Conservation (phyloP, 1,284 basidiomycete genomes). For the Psilocybe mexicana region DNA sequence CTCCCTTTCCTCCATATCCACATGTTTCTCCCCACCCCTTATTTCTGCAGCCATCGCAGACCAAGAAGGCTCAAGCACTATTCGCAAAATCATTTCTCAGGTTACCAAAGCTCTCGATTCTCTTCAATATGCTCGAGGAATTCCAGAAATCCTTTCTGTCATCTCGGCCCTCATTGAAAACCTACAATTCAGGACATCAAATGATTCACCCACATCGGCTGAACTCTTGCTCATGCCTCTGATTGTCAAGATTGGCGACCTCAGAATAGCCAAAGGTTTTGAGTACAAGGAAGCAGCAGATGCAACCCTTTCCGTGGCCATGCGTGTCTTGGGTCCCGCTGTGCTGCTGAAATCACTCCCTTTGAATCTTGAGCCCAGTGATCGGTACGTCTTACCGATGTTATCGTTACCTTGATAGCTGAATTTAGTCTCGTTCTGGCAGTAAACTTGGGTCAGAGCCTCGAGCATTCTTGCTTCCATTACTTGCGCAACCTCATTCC, state of each 20-base stretch:
- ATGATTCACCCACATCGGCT: slow-evolving; percentile 58
- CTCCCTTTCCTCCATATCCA: slow-evolving; percentile 62
- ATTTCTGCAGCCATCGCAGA: slow-evolving; percentile 55
- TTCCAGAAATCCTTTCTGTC: slow-evolving; percentile 72
- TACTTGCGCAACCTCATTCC: slow-evolving; percentile 83
- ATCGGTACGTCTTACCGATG: slow-evolving; percentile 55
- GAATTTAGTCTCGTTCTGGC: not conserved
- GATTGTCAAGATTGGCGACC: slow-evolving; percentile 74
- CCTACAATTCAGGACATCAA: slow-evolving; percentile 40
- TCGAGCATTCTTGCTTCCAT: slow-evolving; percentile 90
- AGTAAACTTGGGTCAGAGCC: slow-evolving; percentile 68
- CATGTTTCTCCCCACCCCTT: slow-evolving; percentile 69
- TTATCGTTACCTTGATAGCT: not conserved
- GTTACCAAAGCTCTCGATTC: slow-evolving; percentile 68
- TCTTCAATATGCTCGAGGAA: slow-evolving; percentile 65
- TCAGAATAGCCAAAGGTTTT: slow-evolving; percentile 81
- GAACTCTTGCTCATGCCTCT: slow-evolving; percentile 73
- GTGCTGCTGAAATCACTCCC: slow-evolving; percentile 79
- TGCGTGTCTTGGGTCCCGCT: slow-evolving; percentile 86
- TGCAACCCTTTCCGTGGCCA: slow-evolving; percentile 75
- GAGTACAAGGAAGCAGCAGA: slow-evolving; percentile 93
- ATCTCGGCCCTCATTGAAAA: slow-evolving; percentile 54
- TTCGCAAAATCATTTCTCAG: slow-evolving; percentile 65
- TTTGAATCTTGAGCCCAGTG: slow-evolving; percentile 80
- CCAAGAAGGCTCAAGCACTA: slow-evolving; percentile 51